Conservation (phyloP, 2,329 filamentous ascomycete species). For the Colletotrichum godetiae region DNA sequence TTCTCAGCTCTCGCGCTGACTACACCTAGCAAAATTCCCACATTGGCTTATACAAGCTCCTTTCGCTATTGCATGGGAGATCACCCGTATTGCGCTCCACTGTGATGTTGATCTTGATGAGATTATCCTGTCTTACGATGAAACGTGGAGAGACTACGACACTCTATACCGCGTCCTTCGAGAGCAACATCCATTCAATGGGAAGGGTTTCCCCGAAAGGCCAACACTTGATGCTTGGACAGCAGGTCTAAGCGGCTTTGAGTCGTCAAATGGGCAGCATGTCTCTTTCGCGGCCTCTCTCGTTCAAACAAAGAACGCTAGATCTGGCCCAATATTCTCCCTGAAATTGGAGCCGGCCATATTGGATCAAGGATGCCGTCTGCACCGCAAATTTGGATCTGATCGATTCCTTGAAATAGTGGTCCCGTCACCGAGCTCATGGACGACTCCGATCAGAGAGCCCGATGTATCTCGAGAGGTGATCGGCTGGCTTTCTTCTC, state of each 20-base stretch:
- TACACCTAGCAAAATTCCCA: conserved; percentile 2
- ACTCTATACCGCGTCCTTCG: conserved; percentile 55
- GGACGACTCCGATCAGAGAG: conserved; percentile 43
- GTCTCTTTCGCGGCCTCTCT: conserved; percentile 54
- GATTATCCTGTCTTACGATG: conserved; percentile 49
- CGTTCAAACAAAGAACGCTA: conserved; percentile 22
- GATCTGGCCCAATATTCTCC: conserved; percentile 53
- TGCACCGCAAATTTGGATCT: conserved; percentile 65
- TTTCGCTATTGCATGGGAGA: conserved; percentile 63
- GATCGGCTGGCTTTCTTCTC: conserved; percentile 53
- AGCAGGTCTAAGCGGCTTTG: conserved; percentile 52
- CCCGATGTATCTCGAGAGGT: not conserved
- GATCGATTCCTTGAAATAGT: conserved; percentile 69
- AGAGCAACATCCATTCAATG: conserved; percentile 51
- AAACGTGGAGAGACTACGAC: conserved; percentile 56
- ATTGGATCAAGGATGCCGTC: conserved; percentile 61
- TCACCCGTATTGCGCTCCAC: conserved; percentile 58
- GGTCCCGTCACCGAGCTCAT: conserved; percentile 56
- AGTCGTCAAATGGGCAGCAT: conserved; percentile 44
- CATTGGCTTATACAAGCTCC: conserved; percentile 53
- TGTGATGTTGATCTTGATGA: conserved; percentile 55
- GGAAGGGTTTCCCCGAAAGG: conserved; percentile 59
- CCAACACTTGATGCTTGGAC: conserved; percentile 59
- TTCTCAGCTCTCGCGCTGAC: not conserved
- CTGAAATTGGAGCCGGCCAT: conserved; percentile 60